These are phyloP conservation scores for Gossypium lobatum DNA, from an alignment of 441 rosid species.

Conservation along the genomic window DNA sequence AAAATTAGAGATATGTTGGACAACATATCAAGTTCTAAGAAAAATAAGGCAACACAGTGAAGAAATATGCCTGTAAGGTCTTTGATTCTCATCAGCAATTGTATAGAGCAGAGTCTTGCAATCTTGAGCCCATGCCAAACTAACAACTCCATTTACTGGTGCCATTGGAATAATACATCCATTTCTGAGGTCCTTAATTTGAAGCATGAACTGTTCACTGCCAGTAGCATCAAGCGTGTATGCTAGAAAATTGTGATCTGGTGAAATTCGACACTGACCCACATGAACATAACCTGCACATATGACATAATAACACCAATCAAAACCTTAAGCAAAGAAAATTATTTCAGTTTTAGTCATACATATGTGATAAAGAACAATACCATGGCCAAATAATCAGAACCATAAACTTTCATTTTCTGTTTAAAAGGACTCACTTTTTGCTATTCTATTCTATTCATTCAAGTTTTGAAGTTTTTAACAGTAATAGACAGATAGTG, in stretches of 20 bases:
- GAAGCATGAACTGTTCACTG: slow-evolving; percentile 63
- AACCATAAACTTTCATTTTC: not conserved
- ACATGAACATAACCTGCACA: slow-evolving; percentile 63
- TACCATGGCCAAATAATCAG: not conserved
- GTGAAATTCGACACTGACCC: slow-evolving; percentile 84
- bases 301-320: not conserved
- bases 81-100: slow-evolving; percentile 50
- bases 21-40: slow-evolving; percentile 7
- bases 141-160: slow-evolving; percentile 58
- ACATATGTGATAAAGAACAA: not conserved
- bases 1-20: slow-evolving; percentile 14
- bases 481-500: not conserved
- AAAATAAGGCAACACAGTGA: slow-evolving; percentile 13
- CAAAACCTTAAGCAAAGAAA: slow-evolving; percentile 3
- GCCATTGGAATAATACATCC: slow-evolving; percentile 43
- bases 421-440: not conserved
- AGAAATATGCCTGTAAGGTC: slow-evolving; percentile 60
- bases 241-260: slow-evolving; percentile 77
- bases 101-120: slow-evolving; percentile 69
- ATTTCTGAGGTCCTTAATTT: slow-evolving; percentile 65
- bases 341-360: not conserved
- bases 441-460: not conserved
- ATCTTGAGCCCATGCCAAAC: slow-evolving; percentile 90
- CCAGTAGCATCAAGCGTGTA: slow-evolving; percentile 73
- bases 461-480: not conserved